These are phyloP conservation scores for Aspergillus fumigatiaffinis DNA, from an alignment of 2,329 filamentous ascomycete genomes.

Conservation along the genomic window DNA sequence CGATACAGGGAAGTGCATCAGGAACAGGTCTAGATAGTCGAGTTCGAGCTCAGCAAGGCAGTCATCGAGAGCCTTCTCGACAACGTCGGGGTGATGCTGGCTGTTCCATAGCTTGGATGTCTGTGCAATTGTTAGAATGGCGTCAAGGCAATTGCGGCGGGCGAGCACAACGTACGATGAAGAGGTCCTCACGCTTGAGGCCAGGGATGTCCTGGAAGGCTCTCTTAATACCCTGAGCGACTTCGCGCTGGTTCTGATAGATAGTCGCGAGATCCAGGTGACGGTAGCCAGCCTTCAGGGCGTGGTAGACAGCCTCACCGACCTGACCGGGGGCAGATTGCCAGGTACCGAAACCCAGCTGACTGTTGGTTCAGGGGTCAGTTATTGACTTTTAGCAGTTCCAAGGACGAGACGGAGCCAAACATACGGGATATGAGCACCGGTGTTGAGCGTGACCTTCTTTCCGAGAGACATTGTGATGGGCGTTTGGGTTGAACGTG, in stretches of 20 bases:
- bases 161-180: slow-evolving; percentile 29
- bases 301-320: slow-evolving; percentile 37
- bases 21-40: slow-evolving; percentile 51
- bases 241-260: slow-evolving; percentile 39
- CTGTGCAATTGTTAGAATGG: slow-evolving; percentile 17
- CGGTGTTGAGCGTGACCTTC: slow-evolving; percentile 37
- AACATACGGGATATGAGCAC: slow-evolving; percentile 37
- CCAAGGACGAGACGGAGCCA: neutral
- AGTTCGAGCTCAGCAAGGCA: slow-evolving; percentile 50
- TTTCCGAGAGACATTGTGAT: slow-evolving; percentile 38
- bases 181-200: slow-evolving; percentile 39
- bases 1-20: slow-evolving; percentile 46
- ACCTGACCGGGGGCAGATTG: slow-evolving; percentile 39
- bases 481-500: neutral
- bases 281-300: slow-evolving; percentile 39
- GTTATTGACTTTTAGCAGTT: neutral
- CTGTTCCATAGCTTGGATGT: slow-evolving; percentile 62
- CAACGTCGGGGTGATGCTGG: slow-evolving; percentile 48
- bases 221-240: slow-evolving; percentile 31
- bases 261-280: slow-evolving; percentile 40
- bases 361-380: slow-evolving; percentile 18
- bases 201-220: slow-evolving; percentile 37
- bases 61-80: slow-evolving; percentile 48
- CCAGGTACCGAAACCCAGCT: slow-evolving; percentile 40
- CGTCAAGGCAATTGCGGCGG: neutral